Conservation (phyloP, 495 filamentous ascomycete species). For the Margaritispora aquatica region DNA sequence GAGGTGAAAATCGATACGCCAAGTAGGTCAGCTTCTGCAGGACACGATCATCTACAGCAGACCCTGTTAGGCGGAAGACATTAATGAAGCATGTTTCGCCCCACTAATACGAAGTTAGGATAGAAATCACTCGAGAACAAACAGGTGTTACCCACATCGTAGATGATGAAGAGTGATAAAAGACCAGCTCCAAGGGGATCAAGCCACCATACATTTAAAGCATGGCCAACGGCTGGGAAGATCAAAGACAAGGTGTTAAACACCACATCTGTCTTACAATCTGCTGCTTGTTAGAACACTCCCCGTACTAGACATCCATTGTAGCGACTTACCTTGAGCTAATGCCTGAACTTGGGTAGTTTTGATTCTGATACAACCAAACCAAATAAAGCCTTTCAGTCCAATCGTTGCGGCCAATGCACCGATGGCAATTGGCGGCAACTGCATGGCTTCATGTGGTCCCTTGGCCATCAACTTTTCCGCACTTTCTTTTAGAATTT, state of each 20-base stretch:
- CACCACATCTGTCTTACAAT: conserved; percentile 42
- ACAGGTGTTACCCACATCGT: conserved; percentile 22
- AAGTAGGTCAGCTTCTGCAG: conserved; percentile 39
- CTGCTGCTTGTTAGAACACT: not conserved
- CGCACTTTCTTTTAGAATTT: conserved; percentile 42
- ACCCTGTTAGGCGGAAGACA: conserved; percentile 36
- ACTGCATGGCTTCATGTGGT: conserved; percentile 22
- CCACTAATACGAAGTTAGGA: conserved; percentile 24
- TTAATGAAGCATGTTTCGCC: conserved; percentile 39
- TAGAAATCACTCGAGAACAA: too few relatives aligned
- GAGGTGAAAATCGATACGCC: conserved; percentile 36
- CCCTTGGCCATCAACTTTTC: conserved; percentile 32
- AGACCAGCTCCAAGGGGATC: conserved; percentile 39
- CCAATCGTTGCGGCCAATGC: conserved; percentile 36
- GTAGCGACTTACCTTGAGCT: conserved; percentile 29
- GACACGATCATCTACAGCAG: conserved; percentile 27
- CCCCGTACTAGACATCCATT: not conserved
- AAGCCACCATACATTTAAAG: conserved; percentile 40
- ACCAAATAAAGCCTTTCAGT: conserved; percentile 40
- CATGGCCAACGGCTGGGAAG: conserved; percentile 38
- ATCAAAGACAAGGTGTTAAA: conserved; percentile 45
- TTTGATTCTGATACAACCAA: conserved; percentile 38
- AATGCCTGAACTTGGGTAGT: conserved; percentile 45
- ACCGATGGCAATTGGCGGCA: conserved; percentile 35
- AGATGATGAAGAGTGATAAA: conserved; percentile 43